A percentile compares a stretch with the other conserved stretches of the same genome.
phyloP scores from a whole-genome alignment of 345 rosid genomes.

The Erucastrum elatum region DNA sequence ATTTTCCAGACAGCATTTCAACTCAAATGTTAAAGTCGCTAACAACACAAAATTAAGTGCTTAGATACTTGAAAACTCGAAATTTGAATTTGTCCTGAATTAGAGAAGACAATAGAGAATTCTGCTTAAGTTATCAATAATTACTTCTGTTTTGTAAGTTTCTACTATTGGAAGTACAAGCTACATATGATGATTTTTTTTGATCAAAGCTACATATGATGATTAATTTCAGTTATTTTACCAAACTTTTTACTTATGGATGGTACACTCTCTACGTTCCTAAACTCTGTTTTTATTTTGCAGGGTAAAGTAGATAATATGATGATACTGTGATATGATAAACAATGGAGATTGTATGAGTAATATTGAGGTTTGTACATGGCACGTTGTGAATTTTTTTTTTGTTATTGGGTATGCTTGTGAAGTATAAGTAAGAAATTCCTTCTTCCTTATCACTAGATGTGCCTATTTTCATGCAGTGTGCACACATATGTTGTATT shows the following conservation, averaged over 20 bases:
- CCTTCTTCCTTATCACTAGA: not conserved
- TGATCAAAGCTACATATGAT: slow-evolving; percentile 14
- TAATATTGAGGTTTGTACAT: too few species aligned
- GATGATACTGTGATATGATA: not conserved
- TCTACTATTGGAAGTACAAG: slow-evolving; percentile 23
- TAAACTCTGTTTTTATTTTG: slow-evolving; percentile 22
- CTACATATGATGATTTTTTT: slow-evolving; percentile 15
- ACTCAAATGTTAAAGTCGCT: not conserved
- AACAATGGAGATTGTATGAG: too few species aligned
- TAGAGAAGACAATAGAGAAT: not conserved
- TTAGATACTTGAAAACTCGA: too few species aligned
- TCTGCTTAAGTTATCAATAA: not conserved
- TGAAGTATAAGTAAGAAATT: not conserved
- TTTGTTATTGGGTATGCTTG: not conserved
- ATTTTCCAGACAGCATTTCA: slow-evolving; percentile 23
- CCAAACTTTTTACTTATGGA: slow-evolving; percentile 4
- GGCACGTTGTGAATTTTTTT: not conserved
- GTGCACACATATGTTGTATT: not conserved
- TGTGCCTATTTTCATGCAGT: not conserved
- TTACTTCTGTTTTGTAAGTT: slow-evolving; percentile 5
- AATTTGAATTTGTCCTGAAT: too few species aligned
- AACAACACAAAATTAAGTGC: too few species aligned
- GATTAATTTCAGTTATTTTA: slow-evolving; percentile 11
- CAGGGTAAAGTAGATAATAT: slow-evolving; percentile 12
- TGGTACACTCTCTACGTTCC: slow-evolving; percentile 22